Conservation (phyloP, 805 yeast genomes). For the Saccharomycopsis capsularis region DNA sequence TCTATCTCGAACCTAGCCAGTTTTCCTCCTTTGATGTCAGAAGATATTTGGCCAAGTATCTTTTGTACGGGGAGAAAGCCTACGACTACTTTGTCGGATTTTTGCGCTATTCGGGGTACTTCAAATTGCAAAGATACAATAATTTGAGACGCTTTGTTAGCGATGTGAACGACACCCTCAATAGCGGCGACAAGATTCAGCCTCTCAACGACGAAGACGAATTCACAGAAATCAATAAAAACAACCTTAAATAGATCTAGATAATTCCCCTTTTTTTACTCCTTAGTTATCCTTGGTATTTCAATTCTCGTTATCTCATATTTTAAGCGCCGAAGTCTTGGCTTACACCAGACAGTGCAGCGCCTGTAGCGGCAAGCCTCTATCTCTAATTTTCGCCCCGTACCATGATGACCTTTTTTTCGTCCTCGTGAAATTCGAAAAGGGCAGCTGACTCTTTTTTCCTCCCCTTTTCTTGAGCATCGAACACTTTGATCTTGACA, state of each 20-base stretch:
- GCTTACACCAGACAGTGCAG: no score
- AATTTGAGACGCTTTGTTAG: constrained; percentile 26
- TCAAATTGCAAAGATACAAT: constrained; percentile 36
- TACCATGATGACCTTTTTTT: no score
- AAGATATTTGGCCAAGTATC: constrained; percentile 44
- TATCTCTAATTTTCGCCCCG: no score
- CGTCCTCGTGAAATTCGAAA: no score
- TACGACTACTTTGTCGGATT: constrained; percentile 39
- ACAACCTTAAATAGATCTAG: not conserved
- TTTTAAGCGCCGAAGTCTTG: no score
- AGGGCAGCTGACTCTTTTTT: no score
- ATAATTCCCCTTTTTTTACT: not conserved
- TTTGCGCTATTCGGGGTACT: constrained; percentile 44
- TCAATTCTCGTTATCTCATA: not conserved
- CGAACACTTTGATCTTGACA: no score
- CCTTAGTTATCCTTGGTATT: not conserved
- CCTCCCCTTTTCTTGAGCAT: no score
- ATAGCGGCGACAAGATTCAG: constrained; percentile 19
- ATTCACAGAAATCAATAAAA: not conserved
- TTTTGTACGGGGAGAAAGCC: constrained; percentile 54
- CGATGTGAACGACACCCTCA: constrained; percentile 28
- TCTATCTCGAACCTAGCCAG: constrained; percentile 34
- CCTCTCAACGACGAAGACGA: constrained; percentile 9
- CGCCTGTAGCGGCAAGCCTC: no score
- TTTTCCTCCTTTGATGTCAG: constrained; percentile 31